Base-by-base conservation (phyloP, 495 filamentous ascomycete species). In the Podospora bellae-mahoneyi region DNA sequence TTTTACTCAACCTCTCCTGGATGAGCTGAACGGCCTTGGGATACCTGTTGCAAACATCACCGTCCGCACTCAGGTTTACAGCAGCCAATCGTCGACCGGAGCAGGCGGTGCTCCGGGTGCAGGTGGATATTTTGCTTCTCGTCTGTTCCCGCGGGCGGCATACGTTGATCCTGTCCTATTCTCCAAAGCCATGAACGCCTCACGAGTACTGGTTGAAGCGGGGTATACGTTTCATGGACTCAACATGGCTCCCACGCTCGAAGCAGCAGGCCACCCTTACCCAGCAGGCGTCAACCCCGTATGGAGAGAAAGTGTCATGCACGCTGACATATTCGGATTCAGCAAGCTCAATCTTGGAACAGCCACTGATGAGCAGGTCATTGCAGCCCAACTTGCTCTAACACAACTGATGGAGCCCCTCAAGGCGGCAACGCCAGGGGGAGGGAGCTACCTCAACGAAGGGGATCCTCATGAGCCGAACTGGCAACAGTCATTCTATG, bases 401-500 rank as follows among this genome's bases (percentile, higher is more conserved):
- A 59, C 66, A 23, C 53, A 18, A 0, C 66, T 71, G 60, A 75
- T 77, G 76, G 77, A 79, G 30, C 56, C 71, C 18, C 77, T 82
- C n/a, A 65, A 72, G 26, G 68, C 20, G 15, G 73, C 73, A 13
- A 74, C 78, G 28, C 79, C 78, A 5, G 73, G 68, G 0, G 73
- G 77, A 5, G 83, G 82, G 15, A 70, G 76, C 20, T 85, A 84
- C 67, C 60, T 81, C 61, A 84, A 83, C 62, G 82, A 85, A 71
- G 83, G 75, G 9, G 84, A 88, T 72, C 79, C 83, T 23, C 70
- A 78, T 27, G 85, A 89, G 74, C 85, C 87, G 5, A 70, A 85
- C 59, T 89, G 86, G 83, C 83, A 89, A 76, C 73, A 80, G 73
- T 78, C 81, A 0, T 89, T 88, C 76, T 90, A 82, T 68, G 86